Evolutionary conservation across 2,329 filamentous ascomycete genomes (phyloP), one percentile per base, ranked within the genome.

Genomic region (Ascomycota sp.): DNA sequence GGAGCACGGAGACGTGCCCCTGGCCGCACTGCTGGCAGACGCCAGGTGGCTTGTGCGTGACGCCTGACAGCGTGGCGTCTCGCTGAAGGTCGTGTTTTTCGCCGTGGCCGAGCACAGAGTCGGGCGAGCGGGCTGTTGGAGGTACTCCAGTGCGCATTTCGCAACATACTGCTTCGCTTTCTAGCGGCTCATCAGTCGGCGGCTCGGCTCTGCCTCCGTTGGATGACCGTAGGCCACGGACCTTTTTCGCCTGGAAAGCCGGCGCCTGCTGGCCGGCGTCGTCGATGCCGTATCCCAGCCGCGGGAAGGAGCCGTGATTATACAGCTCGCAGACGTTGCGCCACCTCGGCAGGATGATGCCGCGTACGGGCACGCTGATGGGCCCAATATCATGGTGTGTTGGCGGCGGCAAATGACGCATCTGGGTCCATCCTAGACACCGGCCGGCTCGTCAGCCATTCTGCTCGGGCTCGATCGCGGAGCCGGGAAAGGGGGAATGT

Each of bases 141-240:
- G 47, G 47, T 53, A 63, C 7, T 52, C 43, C 15, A 59, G 38
- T 17, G 62, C 62, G 9, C 51, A 53, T 38, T 55, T 56, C 15
- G 65, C 63, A 1, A 65, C 64, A 36, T 59, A 65, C 35, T 58
- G 51, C 43, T 63, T 68, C 17, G 66, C 63, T 27, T 8, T 4
- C 4, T 15, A 8, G 3, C 3, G 11, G 7, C 8, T 10, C 8
- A 19, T 12, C 3, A 13, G 4, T 11, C 19, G 19, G 15, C 19
- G 27, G 11, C 9, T 23, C 11, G 8, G 20, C 12, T 2, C 21
- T 9, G 8, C 13, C 20, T 13, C 9, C 17, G 17, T 17, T 8
- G 10, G 12, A 5, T 7, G 9, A 5, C 8, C 10, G n/a, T n/a
- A n/a, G n/a, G n/a, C 27, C 8, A 27, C 38, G 19, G 30, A 48